These are phyloP conservation scores for Oxytropis ochrocephala DNA, from an alignment of 306 rosid genomes.

Conservation along the genomic window DNA sequence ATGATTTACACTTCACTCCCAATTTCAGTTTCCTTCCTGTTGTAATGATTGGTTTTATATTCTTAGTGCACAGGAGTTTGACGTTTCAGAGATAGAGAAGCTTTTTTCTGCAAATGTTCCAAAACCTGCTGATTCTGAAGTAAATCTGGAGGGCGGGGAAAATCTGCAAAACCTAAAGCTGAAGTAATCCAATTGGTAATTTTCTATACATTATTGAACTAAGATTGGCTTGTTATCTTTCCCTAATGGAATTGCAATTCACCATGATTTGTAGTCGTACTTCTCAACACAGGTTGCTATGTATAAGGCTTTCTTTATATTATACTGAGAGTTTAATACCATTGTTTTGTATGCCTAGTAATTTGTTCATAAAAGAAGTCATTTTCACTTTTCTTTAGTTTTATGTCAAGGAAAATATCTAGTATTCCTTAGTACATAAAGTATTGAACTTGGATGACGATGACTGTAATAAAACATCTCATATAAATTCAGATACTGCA, in stretches of 20 bases:
- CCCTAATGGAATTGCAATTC: not conserved
- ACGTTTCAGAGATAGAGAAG: slow-evolving; percentile 78
- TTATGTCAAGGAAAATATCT: not conserved
- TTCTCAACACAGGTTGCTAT: slow-evolving; percentile 1
- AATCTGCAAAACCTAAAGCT: slow-evolving; percentile 69
- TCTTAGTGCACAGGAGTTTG: slow-evolving; percentile 81
- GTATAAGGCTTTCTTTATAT: not conserved
- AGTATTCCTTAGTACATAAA: not conserved
- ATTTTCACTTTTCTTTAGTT: slow-evolving; percentile 8
- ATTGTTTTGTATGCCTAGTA: not conserved
- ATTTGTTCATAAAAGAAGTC: slow-evolving; percentile 9
- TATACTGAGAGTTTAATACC: slow-evolving; percentile 9
- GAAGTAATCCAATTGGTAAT: slow-evolving; percentile 78
- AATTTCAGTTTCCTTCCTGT: slow-evolving; percentile 20
- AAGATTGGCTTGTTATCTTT: not conserved
- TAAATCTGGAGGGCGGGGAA: slow-evolving; percentile 63
- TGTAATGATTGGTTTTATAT: slow-evolving; percentile 21
- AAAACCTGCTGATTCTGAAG: slow-evolving; percentile 61
- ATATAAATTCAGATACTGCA: not conserved
- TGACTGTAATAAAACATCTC: not conserved
- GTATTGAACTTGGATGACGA: not conserved
- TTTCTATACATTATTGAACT: slow-evolving; percentile 18
- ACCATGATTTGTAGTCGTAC: slow-evolving; percentile 1
- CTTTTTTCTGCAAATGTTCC: slow-evolving; percentile 82
- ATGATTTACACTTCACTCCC: not conserved